Conservation (phyloP, 495 filamentous ascomycete species). For the Neurospora cerealis region DNA sequence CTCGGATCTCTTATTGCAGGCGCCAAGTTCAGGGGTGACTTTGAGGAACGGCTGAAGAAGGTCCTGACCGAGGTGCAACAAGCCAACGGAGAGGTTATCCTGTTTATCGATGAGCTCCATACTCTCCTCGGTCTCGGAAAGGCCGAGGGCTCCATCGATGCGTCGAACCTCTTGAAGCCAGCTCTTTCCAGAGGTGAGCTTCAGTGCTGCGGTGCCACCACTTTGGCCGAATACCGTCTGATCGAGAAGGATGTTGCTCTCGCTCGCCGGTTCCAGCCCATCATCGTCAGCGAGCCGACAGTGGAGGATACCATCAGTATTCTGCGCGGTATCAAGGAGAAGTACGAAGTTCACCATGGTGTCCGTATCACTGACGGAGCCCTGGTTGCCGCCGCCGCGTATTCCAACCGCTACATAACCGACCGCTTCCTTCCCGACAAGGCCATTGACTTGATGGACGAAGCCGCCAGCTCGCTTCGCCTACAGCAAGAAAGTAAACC, state of each 20-base stretch:
- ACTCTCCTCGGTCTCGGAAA: constrained; percentile 87
- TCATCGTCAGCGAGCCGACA: constrained; percentile 76
- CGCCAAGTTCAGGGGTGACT: constrained; percentile 91
- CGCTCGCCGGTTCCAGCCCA: constrained; percentile 87
- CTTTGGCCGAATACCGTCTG: constrained; percentile 76
- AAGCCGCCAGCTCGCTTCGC: constrained; percentile 81
- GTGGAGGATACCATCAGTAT: constrained; percentile 94
- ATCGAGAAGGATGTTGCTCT: constrained; percentile 97
- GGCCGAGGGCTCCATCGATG: constrained; percentile 91
- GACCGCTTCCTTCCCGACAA: constrained; percentile 95
- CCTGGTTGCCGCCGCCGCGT: constrained; percentile 81
- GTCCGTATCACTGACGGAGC: constrained; percentile 90
- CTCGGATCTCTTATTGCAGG: constrained; percentile 89
- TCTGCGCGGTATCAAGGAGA: constrained; percentile 89
- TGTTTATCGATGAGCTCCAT: constrained; percentile 95
- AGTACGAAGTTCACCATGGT: constrained; percentile 93
- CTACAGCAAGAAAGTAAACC: constrained; percentile 96
- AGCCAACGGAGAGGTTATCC: constrained; percentile 76
- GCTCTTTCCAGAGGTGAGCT: constrained; percentile 83
- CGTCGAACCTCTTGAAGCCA: constrained; percentile 92
- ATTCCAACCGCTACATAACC: constrained; percentile 92
- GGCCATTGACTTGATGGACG: constrained; percentile 93
- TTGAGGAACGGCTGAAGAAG: constrained; percentile 86
- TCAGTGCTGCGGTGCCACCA: constrained; percentile 92
- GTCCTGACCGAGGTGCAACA: constrained; percentile 87